Conservation (phyloP, 257 asterid species). For the Apocynum venetum region DNA sequence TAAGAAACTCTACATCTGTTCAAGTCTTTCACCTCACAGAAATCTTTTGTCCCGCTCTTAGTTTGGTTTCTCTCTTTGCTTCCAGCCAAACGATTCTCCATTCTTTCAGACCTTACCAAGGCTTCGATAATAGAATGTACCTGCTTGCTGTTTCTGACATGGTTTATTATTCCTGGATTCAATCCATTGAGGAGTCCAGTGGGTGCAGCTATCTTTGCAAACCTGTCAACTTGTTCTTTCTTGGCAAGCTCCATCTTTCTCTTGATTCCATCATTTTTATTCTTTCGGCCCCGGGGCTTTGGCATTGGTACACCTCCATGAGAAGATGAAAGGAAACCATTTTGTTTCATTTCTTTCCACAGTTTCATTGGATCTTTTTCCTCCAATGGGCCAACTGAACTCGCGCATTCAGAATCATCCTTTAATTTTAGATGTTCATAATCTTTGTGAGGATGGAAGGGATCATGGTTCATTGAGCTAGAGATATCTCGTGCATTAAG, state of each 20-base stretch:
- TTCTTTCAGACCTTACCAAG: conserved; percentile 58
- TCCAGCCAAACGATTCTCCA: conserved; percentile 36
- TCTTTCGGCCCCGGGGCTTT: conserved; percentile 61
- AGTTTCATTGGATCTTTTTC: conserved; percentile 58
- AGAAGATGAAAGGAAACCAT: conserved; percentile 55
- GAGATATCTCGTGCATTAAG: conserved; percentile 62
- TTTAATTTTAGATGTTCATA: conserved; percentile 28
- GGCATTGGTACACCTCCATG: conserved; percentile 45
- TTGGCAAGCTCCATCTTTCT: conserved; percentile 70
- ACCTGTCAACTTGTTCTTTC: conserved; percentile 79
- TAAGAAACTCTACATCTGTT: conserved; percentile 14
- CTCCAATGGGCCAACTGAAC: conserved; percentile 64
- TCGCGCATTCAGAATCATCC: conserved; percentile 70
- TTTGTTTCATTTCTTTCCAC: conserved; percentile 89
- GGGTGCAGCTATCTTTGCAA: conserved; percentile 90
- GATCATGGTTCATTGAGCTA: conserved; percentile 42
- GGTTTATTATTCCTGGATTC: conserved; percentile 94
- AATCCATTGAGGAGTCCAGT: conserved; percentile 87
- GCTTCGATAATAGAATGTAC: conserved; percentile 90
- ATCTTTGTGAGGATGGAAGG: conserved; percentile 35
- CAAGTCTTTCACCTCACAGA: conserved; percentile 21
- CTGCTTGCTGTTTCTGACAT: conserved; percentile 86
- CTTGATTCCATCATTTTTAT: conserved; percentile 46
- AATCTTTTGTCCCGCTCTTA: conserved; percentile 29
- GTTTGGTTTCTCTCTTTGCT: conserved; percentile 30